Evolutionary conservation across 2,329 filamentous ascomycete genomes (phyloP).

Genomic region (Alternaria sp.): DNA sequence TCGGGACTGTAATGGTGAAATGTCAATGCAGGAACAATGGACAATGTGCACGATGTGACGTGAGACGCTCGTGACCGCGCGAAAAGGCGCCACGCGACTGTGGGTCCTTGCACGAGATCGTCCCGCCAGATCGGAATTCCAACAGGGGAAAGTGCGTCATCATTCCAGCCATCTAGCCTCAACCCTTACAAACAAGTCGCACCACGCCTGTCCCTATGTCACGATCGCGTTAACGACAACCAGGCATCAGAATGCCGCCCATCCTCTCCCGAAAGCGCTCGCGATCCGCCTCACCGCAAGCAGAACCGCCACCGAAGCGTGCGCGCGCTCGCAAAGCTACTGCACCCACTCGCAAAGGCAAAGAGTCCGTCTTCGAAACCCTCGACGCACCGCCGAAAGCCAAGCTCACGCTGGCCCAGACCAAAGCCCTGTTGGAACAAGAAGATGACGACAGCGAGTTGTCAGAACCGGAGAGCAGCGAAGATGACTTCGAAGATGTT

Average conservation of each 20-base stretch:
- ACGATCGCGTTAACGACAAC: neutral
- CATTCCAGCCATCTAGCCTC: slow-evolving; percentile 16
- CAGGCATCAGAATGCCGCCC: slow-evolving; percentile 65
- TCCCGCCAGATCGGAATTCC: slow-evolving; percentile 24
- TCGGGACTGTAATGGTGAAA: neutral
- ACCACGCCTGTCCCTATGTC: neutral
- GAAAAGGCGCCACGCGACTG: slow-evolving; percentile 20
- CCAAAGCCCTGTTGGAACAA: slow-evolving; percentile 47
- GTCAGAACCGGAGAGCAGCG: slow-evolving; percentile 51
- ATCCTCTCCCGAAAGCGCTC: slow-evolving; percentile 70
- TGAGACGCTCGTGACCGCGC: slow-evolving; percentile 21
- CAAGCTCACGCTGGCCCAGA: slow-evolving; percentile 39
- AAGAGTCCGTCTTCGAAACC: slow-evolving; percentile 53
- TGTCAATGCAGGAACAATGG: neutral
- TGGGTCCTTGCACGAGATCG: slow-evolving; percentile 22
- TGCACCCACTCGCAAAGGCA: slow-evolving; percentile 32
- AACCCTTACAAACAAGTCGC: neutral
- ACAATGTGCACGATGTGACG: neutral
- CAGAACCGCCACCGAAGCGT: slow-evolving; percentile 40
- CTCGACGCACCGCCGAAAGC: slow-evolving; percentile 50
- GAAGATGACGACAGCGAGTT: slow-evolving; percentile 51
- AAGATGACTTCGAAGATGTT: slow-evolving; percentile 59
- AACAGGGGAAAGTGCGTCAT: slow-evolving; percentile 32
- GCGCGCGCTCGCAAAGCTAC: slow-evolving; percentile 22
- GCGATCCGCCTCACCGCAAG: slow-evolving; percentile 55